These are phyloP conservation scores for Colletotrichum lindemuthianum DNA, from an alignment of 2,329 filamentous ascomycete species.

Conservation along the genomic window DNA sequence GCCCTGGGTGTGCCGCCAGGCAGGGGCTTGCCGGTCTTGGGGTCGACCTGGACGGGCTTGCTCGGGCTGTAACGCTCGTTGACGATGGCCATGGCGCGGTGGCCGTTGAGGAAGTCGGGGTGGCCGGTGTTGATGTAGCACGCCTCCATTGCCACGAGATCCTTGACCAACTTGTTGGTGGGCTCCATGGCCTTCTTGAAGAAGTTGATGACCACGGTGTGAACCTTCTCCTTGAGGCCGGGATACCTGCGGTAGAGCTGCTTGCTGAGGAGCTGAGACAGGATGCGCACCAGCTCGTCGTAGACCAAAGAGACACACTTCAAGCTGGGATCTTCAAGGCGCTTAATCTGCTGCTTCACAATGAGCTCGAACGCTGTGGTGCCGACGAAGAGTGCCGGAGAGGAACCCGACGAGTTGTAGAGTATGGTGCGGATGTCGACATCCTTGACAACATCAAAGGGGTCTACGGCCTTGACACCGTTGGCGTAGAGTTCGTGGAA, in stretches of 20 bases:
- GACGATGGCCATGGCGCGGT: slow-evolving; percentile 97
- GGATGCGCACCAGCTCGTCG: slow-evolving; percentile 95
- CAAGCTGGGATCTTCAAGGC: slow-evolving; percentile 92
- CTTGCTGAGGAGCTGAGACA: slow-evolving; percentile 89
- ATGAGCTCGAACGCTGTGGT: slow-evolving; percentile 99
- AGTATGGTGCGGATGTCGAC: slow-evolving; percentile 96
- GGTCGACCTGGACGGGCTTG: slow-evolving; percentile 94
- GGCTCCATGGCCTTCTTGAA: slow-evolving; percentile 99
- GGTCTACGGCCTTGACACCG: slow-evolving; percentile 96
- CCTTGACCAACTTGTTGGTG: slow-evolving; percentile 94
- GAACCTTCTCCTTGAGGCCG: slow-evolving; percentile 95
- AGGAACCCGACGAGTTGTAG: slow-evolving; percentile 99
- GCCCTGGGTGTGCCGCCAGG: slow-evolving; percentile 76
- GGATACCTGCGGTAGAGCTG: slow-evolving; percentile 92
- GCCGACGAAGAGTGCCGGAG: slow-evolving; percentile 94
- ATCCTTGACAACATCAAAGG: slow-evolving; percentile 97
- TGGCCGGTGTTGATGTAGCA: slow-evolving; percentile 99
- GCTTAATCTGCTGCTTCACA: slow-evolving; percentile 98
- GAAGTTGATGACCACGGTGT: slow-evolving; percentile 89
- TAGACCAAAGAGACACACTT: slow-evolving; percentile 98
- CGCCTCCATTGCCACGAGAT: slow-evolving; percentile 93
- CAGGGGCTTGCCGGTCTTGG: slow-evolving; percentile 97
- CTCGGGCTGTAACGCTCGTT: slow-evolving; percentile 86
- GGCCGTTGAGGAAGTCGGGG: slow-evolving; percentile 96
- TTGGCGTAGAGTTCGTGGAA: slow-evolving; percentile 99